phyloP scores from a whole-genome alignment of 306 rosid species.

The Acacia melanoxylon region DNA sequence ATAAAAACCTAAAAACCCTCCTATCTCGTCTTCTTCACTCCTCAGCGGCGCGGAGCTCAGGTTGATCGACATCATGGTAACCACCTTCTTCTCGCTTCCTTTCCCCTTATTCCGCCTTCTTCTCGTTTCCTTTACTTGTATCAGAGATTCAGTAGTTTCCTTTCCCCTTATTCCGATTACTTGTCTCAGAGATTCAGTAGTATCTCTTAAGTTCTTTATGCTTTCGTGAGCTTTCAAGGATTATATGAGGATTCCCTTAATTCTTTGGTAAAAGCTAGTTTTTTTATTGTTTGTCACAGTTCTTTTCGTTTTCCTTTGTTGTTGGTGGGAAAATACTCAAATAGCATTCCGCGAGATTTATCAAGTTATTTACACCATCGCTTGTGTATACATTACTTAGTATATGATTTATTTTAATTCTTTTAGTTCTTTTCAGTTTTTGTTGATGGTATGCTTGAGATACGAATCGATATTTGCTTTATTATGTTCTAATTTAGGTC shows the following conservation, averaged over 20 bases:
- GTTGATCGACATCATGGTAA: conserved; percentile 12
- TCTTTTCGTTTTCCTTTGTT: neutral
- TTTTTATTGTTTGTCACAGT: neutral
- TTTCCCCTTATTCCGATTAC: neutral
- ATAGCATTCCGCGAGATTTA: neutral
- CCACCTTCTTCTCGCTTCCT: neutral
- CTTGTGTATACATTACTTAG: neutral
- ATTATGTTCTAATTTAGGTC: neutral
- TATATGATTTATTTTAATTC: neutral
- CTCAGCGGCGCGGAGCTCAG: neutral
- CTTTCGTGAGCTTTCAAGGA: neutral
- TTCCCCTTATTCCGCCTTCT: neutral
- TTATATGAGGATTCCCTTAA: neutral
- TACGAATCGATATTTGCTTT: neutral
- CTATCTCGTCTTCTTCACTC: neutral
- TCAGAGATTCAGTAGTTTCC: neutral
- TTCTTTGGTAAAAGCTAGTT: neutral
- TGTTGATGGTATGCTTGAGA: neutral
- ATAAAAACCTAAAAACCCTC: neutral
- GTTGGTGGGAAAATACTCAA: neutral
- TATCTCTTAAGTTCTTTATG: fast-evolving
- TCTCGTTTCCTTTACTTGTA: neutral
- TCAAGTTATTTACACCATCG: neutral
- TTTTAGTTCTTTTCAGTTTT: neutral
- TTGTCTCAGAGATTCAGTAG: neutral